phyloP scores from a whole-genome alignment of 805 yeast species.

The Lachancea kluyveri region DNA sequence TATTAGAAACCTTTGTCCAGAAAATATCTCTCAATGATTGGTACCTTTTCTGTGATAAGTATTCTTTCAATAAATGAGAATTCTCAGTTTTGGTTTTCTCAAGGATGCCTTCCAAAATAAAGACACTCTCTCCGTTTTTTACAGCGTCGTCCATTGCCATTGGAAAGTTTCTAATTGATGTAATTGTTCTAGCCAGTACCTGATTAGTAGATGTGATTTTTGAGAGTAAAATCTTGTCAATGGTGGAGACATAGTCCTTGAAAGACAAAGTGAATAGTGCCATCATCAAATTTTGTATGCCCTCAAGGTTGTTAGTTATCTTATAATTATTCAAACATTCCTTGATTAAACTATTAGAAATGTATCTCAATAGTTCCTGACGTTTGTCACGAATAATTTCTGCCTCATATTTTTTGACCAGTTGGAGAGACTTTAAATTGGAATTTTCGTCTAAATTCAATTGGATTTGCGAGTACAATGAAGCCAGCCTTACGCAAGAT shows the following conservation, averaged over 20 bases:
- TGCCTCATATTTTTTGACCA: conserved; percentile 21
- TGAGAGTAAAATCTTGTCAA: conserved; percentile 21
- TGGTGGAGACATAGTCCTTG: conserved; percentile 16
- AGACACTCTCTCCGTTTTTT: conserved; percentile 12
- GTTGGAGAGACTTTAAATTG: conserved; percentile 21
- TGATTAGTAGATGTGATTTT: conserved; percentile 16
- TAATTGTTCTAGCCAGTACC: conserved; percentile 22
- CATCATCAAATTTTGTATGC: conserved; percentile 9
- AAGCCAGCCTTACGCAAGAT: conserved; percentile 16
- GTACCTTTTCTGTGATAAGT: conserved; percentile 12
- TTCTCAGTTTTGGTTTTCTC: conserved; percentile 11
- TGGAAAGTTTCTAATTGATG: conserved; percentile 24
- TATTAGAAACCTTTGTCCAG: conserved; percentile 22
- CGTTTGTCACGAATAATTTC: conserved; percentile 16
- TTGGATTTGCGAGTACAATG: conserved; percentile 23
- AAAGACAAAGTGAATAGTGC: conserved; percentile 20
- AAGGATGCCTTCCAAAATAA: conserved; percentile 16
- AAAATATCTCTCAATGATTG: conserved; percentile 13
- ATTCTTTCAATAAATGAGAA: conserved; percentile 15
- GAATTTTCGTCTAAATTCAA: conserved; percentile 21
- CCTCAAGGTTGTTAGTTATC: conserved; percentile 7
- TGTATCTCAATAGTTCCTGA: conserved; percentile 16
- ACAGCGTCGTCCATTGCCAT: conserved; percentile 18
- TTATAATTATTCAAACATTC: conserved; percentile 11
- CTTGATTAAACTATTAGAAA: conserved; percentile 13